Base-by-base conservation (phyloP, 1,284 basidiomycete genomes). In the Porogramme epimiltina region DNA sequence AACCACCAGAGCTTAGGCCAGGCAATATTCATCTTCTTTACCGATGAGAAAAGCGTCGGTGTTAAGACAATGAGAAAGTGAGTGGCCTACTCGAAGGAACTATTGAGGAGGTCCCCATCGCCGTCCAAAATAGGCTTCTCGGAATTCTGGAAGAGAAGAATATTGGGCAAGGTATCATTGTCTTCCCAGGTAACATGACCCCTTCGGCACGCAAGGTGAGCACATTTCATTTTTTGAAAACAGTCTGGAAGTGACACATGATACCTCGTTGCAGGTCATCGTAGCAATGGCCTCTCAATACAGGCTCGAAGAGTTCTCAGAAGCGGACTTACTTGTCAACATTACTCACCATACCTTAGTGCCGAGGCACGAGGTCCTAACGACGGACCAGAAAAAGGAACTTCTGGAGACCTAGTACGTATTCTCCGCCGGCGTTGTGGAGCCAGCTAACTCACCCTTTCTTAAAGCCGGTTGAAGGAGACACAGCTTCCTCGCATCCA, bases 401-500 rank as follows among this genome's bases (percentile, higher is more conserved):
- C 74, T 99, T 47, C 77, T 99, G 55, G 85, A 91, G 70, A 89
- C 91, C 81, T 99, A 99, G 95, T 98, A 65, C 65, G 94, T 84
- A 37, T 34, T 49, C 44, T n/a, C 16, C 23, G 44, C 44, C 53
- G 42, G 47, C 25, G 18, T 33, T 33, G 13, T 40, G 11, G 34
- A 34, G 20, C 28, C 41, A 59, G 47, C 55, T 52, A 44, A 38
- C 61, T 54, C 34, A 42, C 46, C 28, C 15, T 37, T 8, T 49
- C 59, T 25, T 45, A 57, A 97, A 59, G 95, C 73, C 95, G 97
- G 55, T 75, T 99, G 58, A 98, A 98, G 71, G 97, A 99, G 67
- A 98, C 95, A 1, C 97, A 99, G 68, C 79, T 99, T 54, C 97
- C 97, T 45, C 89, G 97, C 33, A 99, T 99, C 62, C 95, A 98